Base-by-base conservation (phyloP, 805 yeast species). In the Trichomonascus vanleenenianus region DNA sequence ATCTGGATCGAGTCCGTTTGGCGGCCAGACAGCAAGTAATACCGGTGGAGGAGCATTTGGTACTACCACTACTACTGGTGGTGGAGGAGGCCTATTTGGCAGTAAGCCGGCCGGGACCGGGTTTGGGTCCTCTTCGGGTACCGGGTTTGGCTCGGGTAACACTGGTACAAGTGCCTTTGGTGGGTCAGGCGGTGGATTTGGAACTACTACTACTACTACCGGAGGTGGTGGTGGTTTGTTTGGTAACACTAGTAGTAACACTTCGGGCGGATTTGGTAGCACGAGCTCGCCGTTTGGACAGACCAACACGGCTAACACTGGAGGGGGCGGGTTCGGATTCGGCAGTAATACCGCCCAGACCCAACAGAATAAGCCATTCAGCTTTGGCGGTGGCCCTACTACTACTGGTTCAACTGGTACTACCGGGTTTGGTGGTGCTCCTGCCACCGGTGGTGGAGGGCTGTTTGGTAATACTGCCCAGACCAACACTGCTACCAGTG, bases 211-310 rank as follows among this genome's bases (percentile, higher is more conserved):
- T 15, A n/a, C 35, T 32, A 10, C 9, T 30, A 43, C 42, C 27
- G 10, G 40, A n/a, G n/a, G 25, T 7, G 45, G 49, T n/a, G 47
- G 47, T 3, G 49, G 53, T 6, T 39, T 43, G 20, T 55, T 53
- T 42, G 45, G 45, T 22, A 56, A 49, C 46, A 56, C 52, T 42
- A 56, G 58, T 12, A 46, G 62, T 18, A 50, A 56, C 25, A 36
- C 54, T 34, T 56, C 56, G 14, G 53, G 52, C 47, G 60, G 59
- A 15, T 33, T 56, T 48, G 48, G 55, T 50, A 58, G 62, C 19
- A 12, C 30, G 3, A 25, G 41, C 15, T 41, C 43, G 3, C 39
- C 46, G 10, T 49, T 49, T 47, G 52, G 52, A 16, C 50, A 46
- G 30, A 20, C 33, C 15, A 38, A 34, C 27, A 3, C 35, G 30